A percentile compares a stretch with the other conserved stretches of the same genome.
Evolutionary conservation across 306 rosid genomes (phyloP).

Genomic region (Trichosanthes truncata): DNA sequence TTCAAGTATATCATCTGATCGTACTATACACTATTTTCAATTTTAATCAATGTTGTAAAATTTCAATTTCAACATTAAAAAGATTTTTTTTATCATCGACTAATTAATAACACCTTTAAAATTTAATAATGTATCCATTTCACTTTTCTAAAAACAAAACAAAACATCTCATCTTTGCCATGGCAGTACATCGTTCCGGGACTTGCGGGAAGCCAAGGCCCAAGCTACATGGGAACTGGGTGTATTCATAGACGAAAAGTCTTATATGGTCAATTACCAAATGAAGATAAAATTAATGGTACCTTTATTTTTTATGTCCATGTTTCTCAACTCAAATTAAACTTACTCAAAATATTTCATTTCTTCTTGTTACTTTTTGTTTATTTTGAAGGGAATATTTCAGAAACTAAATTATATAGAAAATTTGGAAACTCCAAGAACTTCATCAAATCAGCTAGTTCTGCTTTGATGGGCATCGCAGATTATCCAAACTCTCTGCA

Average conservation of each 20-base stretch:
- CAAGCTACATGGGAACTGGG: conserved; percentile 11
- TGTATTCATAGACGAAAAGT: conserved; percentile 29
- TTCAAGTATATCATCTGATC: no score
- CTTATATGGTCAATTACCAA: conserved; percentile 46
- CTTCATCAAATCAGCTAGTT: neutral
- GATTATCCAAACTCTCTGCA: neutral
- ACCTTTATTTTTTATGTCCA: neutral
- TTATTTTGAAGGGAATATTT: neutral
- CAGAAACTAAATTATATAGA: neutral
- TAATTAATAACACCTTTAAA: neutral
- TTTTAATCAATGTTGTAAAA: no score
- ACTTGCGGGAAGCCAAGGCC: conserved; percentile 36
- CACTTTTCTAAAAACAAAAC: no score
- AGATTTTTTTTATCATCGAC: no score
- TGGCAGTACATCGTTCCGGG: conserved; percentile 12
- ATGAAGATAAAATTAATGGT: conserved; percentile 5
- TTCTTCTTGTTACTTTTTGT: no score
- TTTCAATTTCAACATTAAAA: no score
- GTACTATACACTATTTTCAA: no score
- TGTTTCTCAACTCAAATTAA: neutral
- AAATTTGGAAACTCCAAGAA: neutral
- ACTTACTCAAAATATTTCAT: neutral
- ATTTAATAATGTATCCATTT: no score
- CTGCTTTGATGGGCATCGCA: neutral
- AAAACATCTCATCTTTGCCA: neutral